Evolutionary conservation across 2,329 filamentous ascomycete species (phyloP), one percentile per base, ranked within the genome.

Genomic region (Colletotrichum neosansevieriae): DNA sequence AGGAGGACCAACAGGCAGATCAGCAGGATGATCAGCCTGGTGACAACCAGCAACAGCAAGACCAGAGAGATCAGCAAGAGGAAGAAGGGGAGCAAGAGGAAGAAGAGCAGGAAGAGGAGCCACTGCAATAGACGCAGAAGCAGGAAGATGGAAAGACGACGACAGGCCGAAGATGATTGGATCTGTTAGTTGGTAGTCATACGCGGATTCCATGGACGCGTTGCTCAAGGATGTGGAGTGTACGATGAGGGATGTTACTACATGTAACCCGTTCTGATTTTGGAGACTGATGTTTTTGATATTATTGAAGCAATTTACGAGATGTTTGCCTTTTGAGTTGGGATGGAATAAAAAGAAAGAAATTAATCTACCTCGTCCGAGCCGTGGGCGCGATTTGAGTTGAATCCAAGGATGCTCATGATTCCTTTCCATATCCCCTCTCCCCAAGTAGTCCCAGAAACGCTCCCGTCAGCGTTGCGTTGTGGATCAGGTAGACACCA

Each of bases 321-420:
- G 6, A 7, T 29, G 6, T 29, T 9, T 7, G 7, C 29, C 29
- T 7, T 29, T 29, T 29, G 29, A 9, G 29, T 29, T 7, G 4
- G 7, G 6, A 7, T 2, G 6, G 3, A 29, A 29, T 1, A 29
- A 29, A 4, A 29, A 2, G 3, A 49, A 36, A 15, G 2, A 9
- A 24, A 32, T 17, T 60, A 65, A 3, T 65, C 62, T 13, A 66
- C 32, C 12, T 54, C 38, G 5, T 42, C 38, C 6, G 36, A 19
- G 6, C 24, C 58, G 6, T 24, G 7, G n/a, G 19, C 21, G 17
- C 1, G 11, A 45, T 13, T 29, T 24, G 36, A 21, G 6, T 32
- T 24, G 4, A 17, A 6, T 3, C 24, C 34, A 34, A 40, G 57
- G 7, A 29, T 50, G 29, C 32, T 32, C 11, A 17, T 6, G 10